Evolutionary conservation across 805 yeast genomes (phyloP).

Genomic region (Candida insectalens): DNA sequence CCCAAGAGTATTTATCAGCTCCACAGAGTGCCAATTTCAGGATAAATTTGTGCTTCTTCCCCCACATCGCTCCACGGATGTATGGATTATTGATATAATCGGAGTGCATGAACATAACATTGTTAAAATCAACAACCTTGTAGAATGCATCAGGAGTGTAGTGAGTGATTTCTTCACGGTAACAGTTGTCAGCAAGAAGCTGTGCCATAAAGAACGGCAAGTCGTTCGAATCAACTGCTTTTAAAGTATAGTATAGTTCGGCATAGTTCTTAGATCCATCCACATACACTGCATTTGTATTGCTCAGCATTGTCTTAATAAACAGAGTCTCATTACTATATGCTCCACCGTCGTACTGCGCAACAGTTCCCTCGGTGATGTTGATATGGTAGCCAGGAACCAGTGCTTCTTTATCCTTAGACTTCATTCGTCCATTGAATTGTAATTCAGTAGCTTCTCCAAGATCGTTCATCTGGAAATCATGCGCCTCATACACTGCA

Average conservation of each 20-base stretch:
- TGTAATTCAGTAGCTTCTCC: constrained; percentile 43
- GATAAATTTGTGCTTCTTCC: background rate
- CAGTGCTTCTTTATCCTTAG: constrained; percentile 9
- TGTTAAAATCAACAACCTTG: constrained; percentile 4
- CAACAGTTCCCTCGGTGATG: constrained; percentile 9
- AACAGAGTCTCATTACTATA: constrained; percentile 10
- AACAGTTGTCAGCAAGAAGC: constrained; percentile 22
- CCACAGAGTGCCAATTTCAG: constrained; percentile 6
- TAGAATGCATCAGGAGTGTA: constrained; percentile 16
- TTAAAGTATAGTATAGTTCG: constrained; percentile 25
- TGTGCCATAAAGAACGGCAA: constrained; percentile 41
- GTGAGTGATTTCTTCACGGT: constrained; percentile 15
- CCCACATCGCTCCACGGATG: background rate
- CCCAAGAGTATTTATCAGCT: constrained; percentile 7
- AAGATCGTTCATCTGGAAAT: constrained; percentile 58
- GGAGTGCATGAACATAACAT: constrained; percentile 5
- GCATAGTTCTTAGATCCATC: constrained; percentile 16
- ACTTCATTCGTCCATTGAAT: constrained; percentile 30
- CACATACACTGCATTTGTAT: constrained; percentile 20
- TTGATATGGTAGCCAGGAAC: constrained; percentile 13
- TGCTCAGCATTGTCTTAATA: constrained; percentile 10
- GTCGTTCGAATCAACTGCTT: constrained; percentile 35
- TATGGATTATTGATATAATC: constrained; percentile 4
- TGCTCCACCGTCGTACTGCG: constrained; percentile 3
- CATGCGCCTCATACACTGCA: constrained; percentile 30